Evolutionary conservation across 2,329 filamentous ascomycete genomes (phyloP), one percentile per base, ranked within the genome.

Genomic region (Rosellinia necatrix): DNA sequence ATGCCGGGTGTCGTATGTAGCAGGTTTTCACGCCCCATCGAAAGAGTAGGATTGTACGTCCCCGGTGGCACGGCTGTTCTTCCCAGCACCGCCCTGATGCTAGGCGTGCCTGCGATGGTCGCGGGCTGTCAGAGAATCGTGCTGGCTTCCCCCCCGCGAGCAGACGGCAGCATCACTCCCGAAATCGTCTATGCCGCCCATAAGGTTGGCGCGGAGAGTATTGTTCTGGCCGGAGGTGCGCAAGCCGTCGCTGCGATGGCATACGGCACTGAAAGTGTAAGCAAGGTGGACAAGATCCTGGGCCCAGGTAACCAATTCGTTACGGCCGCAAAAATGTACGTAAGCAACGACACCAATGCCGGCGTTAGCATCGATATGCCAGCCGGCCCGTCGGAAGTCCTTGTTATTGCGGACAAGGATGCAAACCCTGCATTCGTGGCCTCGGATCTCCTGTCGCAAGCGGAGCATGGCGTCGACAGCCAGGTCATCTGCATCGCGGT

Each of bases 261-360:
- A 2, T 99, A 99, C 75, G 94, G 94, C 43, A 99, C 94, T 0
- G 89, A 97, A 75, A 93, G 87, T 66, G 86, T 99, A 47, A 90
- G 81, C 73, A 99, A 99, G 78, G 94, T 99, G 6, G 94, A 99
- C 81, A 99, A 99, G 84, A 97, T 99, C 66, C 85, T 97, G 10
- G 94, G 94, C 0, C 94, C 94, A 2, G 94, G 94, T 30, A 99
- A 99, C 76, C 94, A 97, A 74, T 99, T 97, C 70, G 94, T 99
- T 35, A 99, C 94, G 0, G 94, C 94, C 0, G 94, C 91, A 49
- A 99, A 99, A 83, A 99, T 99, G 94, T 83, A 92, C 66, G 94
- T 99, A 38, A 91, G 89, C 74, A 99, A 99, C 74, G 94, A 99
- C 72, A 97, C 94, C 40, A 96, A 92, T 58, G 94, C 94, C 10